Percentiles rank a stretch among this genome's conserved stretches.
Evolutionary conservation across 2,329 filamentous ascomycete species (phyloP).

Genomic region (Rutstroemia sp.): DNA sequence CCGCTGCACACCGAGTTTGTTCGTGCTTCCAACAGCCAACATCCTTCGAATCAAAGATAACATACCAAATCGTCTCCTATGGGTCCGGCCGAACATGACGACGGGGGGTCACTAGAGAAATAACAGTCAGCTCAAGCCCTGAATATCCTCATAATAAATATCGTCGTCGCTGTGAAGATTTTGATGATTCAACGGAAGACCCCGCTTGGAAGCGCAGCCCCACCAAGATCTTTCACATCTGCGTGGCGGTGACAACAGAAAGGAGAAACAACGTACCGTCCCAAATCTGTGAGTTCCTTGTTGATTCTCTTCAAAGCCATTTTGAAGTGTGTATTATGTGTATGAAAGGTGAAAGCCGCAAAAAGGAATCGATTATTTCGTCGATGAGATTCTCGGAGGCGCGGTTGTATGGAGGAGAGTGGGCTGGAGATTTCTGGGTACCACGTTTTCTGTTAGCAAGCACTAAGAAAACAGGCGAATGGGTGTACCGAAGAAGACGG

Average conservation of each 20-base stretch:
- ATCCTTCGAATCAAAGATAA: conserved; percentile 22
- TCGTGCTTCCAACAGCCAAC: conserved; percentile 14
- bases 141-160: conserved; percentile 1
- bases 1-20: conserved; percentile 8
- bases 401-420: conserved; percentile 19
- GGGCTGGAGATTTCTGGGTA: conserved; percentile 7
- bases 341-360: conserved; percentile 16
- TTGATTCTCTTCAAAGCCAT: conserved; percentile 94
- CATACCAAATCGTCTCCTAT: conserved; percentile 97
- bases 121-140: conserved; percentile 19
- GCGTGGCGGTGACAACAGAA: conserved; percentile 15
- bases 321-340: conserved; percentile 20
- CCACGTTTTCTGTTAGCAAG: conserved; percentile 17
- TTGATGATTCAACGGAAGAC: conserved; percentile 30
- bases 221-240: conserved; percentile 16
- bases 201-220: conserved; percentile 27
- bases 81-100: conserved; percentile 95
- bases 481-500: conserved; percentile 18
- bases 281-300: conserved; percentile 86
- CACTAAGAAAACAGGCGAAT: conserved; percentile 19
- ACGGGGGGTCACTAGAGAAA: conserved; percentile 77
- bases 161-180: conserved; percentile 17
- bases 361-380: conserved; percentile 11
- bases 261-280: conserved; percentile 56
- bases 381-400: conserved; percentile 18